A percentile compares a stretch with the other conserved stretches of the same genome.
phyloP scores from a whole-genome alignment of 768 basidiomycete genomes.

The Psilocybe sp. region DNA sequence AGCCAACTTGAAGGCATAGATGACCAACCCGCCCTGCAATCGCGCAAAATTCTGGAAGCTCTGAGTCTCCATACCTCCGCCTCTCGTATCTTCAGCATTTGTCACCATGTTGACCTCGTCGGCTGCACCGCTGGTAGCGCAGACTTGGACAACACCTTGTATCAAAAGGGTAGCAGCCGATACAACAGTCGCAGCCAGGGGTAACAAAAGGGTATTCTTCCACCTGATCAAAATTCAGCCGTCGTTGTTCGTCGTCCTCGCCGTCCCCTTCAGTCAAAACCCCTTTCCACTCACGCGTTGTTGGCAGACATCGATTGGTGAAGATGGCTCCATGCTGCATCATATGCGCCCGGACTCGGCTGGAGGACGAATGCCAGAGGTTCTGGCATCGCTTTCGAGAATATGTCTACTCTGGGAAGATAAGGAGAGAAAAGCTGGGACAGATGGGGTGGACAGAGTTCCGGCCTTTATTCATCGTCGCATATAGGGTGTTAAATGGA shows the following conservation, averaged over 20 bases:
- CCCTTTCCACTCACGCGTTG: neutral
- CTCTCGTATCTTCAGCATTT: neutral
- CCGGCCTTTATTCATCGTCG: too few relatives aligned
- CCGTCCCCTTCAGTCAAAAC: neutral
- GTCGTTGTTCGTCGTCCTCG: neutral
- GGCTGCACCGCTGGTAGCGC: neutral
- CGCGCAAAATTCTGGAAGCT: neutral
- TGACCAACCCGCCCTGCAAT: slow-evolving; percentile 6
- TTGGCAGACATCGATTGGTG: neutral
- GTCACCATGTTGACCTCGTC: neutral
- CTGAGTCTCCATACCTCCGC: neutral
- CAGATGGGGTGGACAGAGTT: too few relatives aligned
- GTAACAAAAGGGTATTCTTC: slow-evolving; percentile 7
- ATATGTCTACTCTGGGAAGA: too few relatives aligned
- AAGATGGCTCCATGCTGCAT: neutral
- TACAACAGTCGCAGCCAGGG: slow-evolving; percentile 3
- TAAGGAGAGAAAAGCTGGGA: too few relatives aligned
- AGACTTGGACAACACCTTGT: neutral
- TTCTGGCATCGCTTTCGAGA: slow-evolving; percentile 1
- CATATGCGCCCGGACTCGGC: neutral
- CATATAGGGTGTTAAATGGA: too few relatives aligned
- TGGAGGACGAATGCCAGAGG: slow-evolving; percentile 1
- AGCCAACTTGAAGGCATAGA: slow-evolving; percentile 9
- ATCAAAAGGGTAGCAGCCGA: slow-evolving; percentile 1
- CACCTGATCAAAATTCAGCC: neutral